Base-by-base conservation (phyloP, 2,329 filamentous ascomycete genomes). In the Karstenula rhodostoma region DNA sequence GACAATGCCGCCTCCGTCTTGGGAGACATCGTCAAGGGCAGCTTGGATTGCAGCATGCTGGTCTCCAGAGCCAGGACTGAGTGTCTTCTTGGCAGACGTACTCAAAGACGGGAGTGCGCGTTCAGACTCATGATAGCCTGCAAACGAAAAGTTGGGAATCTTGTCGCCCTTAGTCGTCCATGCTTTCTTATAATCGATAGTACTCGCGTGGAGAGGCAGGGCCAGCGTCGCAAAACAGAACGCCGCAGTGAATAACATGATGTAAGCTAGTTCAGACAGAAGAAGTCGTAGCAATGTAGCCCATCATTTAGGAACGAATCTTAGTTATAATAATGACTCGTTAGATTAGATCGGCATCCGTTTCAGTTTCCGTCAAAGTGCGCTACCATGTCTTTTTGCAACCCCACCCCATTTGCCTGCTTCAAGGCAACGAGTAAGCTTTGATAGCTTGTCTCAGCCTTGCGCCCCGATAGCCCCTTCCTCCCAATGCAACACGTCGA, bases 111-210 rank as follows among this genome's bases (percentile, higher is more conserved):
- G 60, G 9, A 57, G 44, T 1, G 43, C n/a, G n/a, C 48, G 22
- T 43, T 57, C 53, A 3, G 48, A 51, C 23, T 49, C 52, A 23
- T 56, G 60, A 29, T 63, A 63, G 4, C 60, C 57, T 6, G 57
- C 53, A 19, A 35, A 63, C 13, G 43, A 55, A 35, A 63, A 63
- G 29, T 60, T 44, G 25, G 57, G 53, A n/a, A 63, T 25, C 22
- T 52, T 63, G 54, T 63, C 57, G 32, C 57, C 60, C 17, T n/a
- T 46, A 3, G 55, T 33, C 17, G 59, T 58, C 52, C 56, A 53
- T n/a, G 27, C 33, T n/a, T 58, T 59, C 22, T 53, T 56, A 46
- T 62, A 62, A 22, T 59, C 51, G 15, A 62, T 37, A 4, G 56
- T 50, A 12, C 25, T 40, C 9, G 59, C 59, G 33, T 42, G 8